Evolutionary conservation across 176 grass and related monocot species (phyloP), one percentile per base, ranked within the genome.

Genomic region (Microstegium vimineum): DNA sequence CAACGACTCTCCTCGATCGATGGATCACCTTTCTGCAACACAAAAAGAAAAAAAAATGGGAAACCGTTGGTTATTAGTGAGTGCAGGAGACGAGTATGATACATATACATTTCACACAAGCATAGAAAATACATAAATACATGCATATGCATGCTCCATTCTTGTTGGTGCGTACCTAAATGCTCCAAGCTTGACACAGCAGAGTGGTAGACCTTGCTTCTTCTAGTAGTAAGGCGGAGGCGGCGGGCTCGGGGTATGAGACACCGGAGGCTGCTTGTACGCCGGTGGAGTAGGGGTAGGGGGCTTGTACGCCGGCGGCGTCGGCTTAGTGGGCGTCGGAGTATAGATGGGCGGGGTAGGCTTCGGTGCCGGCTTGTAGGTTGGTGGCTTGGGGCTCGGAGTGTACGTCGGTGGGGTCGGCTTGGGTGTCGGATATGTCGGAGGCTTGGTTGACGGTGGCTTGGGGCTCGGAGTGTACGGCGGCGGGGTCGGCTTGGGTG

Each of bases 221-320:
- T 12, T 35, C 60, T 62, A 35, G 46, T 91, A 81, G 83, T 94
- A 73, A 35, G 89, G 89, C 51, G 89, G 92, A 41, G 89, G 92
- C 62, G 92, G 92, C 0, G 87, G 51, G 54, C 45, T 20, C 28
- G 74, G 82, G 7, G 75, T 31, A 62, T 88, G 49, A 4, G 76
- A 70, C 66, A 4, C 31, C 61, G 87, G 75, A 13, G 89, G 82
- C 76, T 66, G 37, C 34, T 32, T 83, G 37, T 83, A 70, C 0
- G 51, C 17, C 22, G 54, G 54, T 4, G 54, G 54, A 10, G 22
- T 25, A 1, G 56, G n/a, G 2, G 22, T 25, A 0, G 56, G 22
- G 2, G 37, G 49, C 18, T 38, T 38, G 42, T 45, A 45, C 47
- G 77, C 47, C 0, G 77, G 62, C 22, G 54, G 65, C 0, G 33